Evolutionary conservation across 2,329 filamentous ascomycete genomes (phyloP).

Genomic region (Dothistroma pini): DNA sequence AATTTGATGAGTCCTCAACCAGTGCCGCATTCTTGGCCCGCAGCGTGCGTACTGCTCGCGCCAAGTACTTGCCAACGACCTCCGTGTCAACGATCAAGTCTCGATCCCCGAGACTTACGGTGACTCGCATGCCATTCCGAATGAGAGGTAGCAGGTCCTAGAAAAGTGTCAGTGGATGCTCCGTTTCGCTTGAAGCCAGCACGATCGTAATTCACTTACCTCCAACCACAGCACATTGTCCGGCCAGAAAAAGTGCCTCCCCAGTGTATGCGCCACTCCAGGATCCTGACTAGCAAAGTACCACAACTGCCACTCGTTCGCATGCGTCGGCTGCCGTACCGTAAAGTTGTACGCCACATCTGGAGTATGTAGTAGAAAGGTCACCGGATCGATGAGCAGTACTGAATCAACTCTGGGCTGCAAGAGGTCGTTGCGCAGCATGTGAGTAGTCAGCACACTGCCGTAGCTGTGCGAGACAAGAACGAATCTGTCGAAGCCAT

Average conservation of each 20-base stretch:
- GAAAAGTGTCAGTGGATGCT: neutral
- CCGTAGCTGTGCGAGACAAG: slow-evolving; percentile 61
- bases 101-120: slow-evolving; percentile 55
- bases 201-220: neutral
- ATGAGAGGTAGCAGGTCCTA: slow-evolving; percentile 47
- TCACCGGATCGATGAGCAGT: slow-evolving; percentile 61
- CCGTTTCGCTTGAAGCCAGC: neutral
- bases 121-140: slow-evolving; percentile 40
- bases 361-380: slow-evolving; percentile 63
- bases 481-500: slow-evolving; percentile 57
- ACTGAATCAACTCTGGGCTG: slow-evolving; percentile 47
- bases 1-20: slow-evolving; percentile 1
- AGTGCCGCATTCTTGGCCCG: neutral
- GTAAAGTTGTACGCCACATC: slow-evolving; percentile 71
- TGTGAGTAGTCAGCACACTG: slow-evolving; percentile 59
- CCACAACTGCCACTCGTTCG: slow-evolving; percentile 67
- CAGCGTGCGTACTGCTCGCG: slow-evolving; percentile 14
- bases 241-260: slow-evolving; percentile 66
- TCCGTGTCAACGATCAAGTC: slow-evolving; percentile 64
- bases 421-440: slow-evolving; percentile 51
- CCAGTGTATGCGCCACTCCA: slow-evolving; percentile 61
- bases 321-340: slow-evolving; percentile 40
- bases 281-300: slow-evolving; percentile 68
- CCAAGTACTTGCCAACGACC: slow-evolving; percentile 56
- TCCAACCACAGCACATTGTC: slow-evolving; percentile 69